Conservation (phyloP, 768 basidiomycete species). For the Mycena haematopus region DNA sequence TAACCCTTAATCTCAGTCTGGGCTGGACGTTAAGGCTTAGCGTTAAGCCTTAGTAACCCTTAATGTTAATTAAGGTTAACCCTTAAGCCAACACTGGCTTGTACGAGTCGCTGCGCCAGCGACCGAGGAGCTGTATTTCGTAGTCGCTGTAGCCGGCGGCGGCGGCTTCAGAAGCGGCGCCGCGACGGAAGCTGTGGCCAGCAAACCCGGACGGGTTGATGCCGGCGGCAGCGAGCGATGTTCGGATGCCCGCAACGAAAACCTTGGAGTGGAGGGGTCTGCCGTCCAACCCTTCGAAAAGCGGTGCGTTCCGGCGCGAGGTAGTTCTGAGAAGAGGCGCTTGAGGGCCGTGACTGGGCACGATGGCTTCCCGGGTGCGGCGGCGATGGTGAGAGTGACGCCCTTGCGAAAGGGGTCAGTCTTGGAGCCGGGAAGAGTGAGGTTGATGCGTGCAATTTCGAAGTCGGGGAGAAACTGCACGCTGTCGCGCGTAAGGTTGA, state of each 20-base stretch:
- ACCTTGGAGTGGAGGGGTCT: slow-evolving; percentile 5
- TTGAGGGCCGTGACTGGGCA: slow-evolving; percentile 3
- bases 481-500: slow-evolving; percentile 29
- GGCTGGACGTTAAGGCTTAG: too few species aligned
- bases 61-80: too few species aligned
- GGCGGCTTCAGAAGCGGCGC: too few species aligned
- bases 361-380: background rate
- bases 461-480: slow-evolving; percentile 28
- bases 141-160: too few species aligned
- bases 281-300: slow-evolving; percentile 2
- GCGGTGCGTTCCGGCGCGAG: background rate
- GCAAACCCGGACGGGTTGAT: too few species aligned
- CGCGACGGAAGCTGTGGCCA: too few species aligned
- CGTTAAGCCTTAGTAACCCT: too few species aligned
- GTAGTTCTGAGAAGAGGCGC: slow-evolving; percentile 2
- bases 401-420: background rate
- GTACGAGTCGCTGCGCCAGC: background rate
- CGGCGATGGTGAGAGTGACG: slow-evolving; percentile 3
- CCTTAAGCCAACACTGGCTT: too few species aligned
- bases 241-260: background rate
- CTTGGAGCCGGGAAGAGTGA: background rate
- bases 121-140: too few species aligned
- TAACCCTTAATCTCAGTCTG: too few species aligned
- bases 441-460: background rate
- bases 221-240: background rate